These are phyloP conservation scores for Tulasnella sp. DNA, from an alignment of 768 basidiomycete genomes.

Conservation along the genomic window DNA sequence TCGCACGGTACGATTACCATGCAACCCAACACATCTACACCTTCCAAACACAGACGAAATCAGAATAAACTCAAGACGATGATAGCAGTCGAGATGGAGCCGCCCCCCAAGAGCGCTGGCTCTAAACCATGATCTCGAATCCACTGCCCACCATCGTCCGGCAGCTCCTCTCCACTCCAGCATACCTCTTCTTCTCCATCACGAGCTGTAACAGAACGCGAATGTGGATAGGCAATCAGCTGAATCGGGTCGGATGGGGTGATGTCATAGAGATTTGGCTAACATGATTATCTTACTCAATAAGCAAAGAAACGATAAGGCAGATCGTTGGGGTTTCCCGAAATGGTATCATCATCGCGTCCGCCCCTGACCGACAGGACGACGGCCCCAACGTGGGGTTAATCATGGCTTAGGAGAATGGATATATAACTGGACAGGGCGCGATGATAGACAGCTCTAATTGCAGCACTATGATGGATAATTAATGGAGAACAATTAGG, in stretches of 20 bases:
- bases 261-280: too few relatives aligned
- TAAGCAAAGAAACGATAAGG: too few relatives aligned
- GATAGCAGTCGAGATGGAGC: background rate
- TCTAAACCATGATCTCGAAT: slow-evolving; percentile 12
- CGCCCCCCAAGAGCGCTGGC: background rate
- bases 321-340: too few relatives aligned
- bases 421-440: too few relatives aligned
- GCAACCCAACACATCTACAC: background rate
- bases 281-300: too few relatives aligned
- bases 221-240: background rate
- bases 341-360: too few relatives aligned
- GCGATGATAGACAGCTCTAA: too few relatives aligned
- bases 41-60: background rate
- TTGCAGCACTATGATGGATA: too few relatives aligned
- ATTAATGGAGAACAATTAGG: too few relatives aligned
- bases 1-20: background rate
- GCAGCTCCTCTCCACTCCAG: slow-evolving; percentile 51
- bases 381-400: too few relatives aligned
- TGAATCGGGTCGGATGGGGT: background rate
- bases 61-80: background rate
- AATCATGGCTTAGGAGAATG: too few relatives aligned
- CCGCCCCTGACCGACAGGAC: too few relatives aligned
- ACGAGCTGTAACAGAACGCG: slow-evolving; percentile 52
- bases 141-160: slow-evolving; percentile 25
- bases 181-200: slow-evolving; percentile 81